Percentiles rank a stretch among this genome's conserved stretches.
These are phyloP conservation scores for Penicillium brasilianum DNA, from an alignment of 2,329 filamentous ascomycete species.

Conservation along the genomic window DNA sequence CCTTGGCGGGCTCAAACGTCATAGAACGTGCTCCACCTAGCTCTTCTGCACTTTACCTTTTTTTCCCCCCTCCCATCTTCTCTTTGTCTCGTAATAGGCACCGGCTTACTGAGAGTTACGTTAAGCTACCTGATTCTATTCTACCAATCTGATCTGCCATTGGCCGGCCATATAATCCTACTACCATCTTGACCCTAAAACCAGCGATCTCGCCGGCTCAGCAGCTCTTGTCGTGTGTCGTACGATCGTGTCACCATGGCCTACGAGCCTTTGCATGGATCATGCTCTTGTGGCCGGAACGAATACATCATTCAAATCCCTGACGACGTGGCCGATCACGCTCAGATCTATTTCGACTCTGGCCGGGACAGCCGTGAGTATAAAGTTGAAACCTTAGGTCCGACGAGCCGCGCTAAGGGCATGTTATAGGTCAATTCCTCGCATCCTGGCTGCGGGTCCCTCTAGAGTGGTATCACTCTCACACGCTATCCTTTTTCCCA, in stretches of 20 bases:
- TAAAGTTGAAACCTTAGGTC: neutral
- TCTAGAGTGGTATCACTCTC: constrained; percentile 77
- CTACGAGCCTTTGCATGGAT: constrained; percentile 67
- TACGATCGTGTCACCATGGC: constrained; percentile 29
- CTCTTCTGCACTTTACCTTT: constrained; percentile 16
- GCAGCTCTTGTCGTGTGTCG: constrained; percentile 15
- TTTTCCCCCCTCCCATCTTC: constrained; percentile 2
- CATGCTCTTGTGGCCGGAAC: constrained; percentile 86
- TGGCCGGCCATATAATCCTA: neutral
- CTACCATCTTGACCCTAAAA: neutral
- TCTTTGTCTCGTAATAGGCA: neutral
- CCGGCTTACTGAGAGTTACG: neutral
- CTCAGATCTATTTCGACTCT: constrained; percentile 76
- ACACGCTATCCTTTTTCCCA: constrained; percentile 74
- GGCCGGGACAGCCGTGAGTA: constrained; percentile 72
- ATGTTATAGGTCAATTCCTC: constrained; percentile 71
- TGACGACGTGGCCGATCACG: constrained; percentile 58
- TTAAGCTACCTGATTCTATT: neutral
- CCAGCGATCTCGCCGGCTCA: constrained; percentile 1
- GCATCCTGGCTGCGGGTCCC: constrained; percentile 84
- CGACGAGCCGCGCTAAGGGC: constrained; percentile 25
- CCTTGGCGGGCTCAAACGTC: constrained; percentile 34
- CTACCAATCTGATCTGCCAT: neutral
- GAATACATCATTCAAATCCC: constrained; percentile 78
- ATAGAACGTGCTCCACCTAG: constrained; percentile 30